Evolutionary conservation across 2,329 filamentous ascomycete genomes (phyloP).

Genomic region (Beauveria australis): DNA sequence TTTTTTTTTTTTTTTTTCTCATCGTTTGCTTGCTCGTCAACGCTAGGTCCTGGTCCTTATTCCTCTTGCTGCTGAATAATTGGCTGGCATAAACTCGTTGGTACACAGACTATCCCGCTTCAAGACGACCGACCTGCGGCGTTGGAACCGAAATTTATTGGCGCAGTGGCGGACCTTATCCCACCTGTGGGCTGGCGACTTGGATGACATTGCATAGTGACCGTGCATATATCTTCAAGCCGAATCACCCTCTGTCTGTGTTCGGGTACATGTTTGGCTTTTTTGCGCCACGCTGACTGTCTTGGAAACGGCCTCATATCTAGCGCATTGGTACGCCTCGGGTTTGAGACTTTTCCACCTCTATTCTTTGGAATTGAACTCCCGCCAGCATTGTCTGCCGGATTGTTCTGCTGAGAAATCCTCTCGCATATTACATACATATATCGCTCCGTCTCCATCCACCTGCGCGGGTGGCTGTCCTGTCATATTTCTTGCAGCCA

Average conservation of each 20-base stretch:
- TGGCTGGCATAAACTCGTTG: background rate
- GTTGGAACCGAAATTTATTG: too few species aligned
- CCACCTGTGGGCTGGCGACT: background rate
- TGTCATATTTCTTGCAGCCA: background rate
- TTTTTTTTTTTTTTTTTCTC: too few species aligned
- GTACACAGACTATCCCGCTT: too few species aligned
- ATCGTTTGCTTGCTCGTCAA: background rate
- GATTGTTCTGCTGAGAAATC: background rate
- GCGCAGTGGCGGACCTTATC: too few species aligned
- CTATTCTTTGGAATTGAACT: background rate
- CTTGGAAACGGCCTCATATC: background rate
- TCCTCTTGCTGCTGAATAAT: background rate
- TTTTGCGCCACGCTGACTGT: background rate
- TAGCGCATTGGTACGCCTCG: background rate
- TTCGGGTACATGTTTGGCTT: background rate
- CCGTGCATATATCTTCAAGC: background rate
- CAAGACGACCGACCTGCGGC: too few species aligned
- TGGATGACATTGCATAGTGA: conserved; percentile 5
- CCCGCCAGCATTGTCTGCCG: background rate
- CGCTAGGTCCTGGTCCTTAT: background rate
- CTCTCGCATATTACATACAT: background rate
- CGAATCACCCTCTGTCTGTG: background rate
- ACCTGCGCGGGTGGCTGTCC: background rate
- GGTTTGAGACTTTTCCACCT: background rate
- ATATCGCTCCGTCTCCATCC: background rate